Conservation (phyloP, 495 filamentous ascomycete genomes). For the Talaromyces nanjingensis region DNA sequence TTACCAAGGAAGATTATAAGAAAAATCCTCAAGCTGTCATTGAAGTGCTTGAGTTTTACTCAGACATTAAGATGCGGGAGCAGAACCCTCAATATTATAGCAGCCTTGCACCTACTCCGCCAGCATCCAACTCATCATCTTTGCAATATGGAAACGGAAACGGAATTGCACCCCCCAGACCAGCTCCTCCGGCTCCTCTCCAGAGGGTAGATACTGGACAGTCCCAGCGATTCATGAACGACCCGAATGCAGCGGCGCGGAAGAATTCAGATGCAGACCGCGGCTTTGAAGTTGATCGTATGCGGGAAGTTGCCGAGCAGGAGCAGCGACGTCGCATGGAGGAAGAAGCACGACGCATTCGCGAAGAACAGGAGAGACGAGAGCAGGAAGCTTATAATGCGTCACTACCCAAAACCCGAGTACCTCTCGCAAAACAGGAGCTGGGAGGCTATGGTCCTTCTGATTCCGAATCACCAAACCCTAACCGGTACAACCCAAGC, state of each 20-base stretch:
- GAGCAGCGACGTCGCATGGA: conserved; percentile 42
- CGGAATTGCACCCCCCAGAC: conserved; percentile 74
- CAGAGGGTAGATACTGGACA: conserved; percentile 37
- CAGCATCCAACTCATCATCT: conserved; percentile 46
- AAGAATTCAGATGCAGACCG: conserved; percentile 28
- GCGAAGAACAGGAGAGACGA: conserved; percentile 55
- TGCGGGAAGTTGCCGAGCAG: conserved; percentile 45
- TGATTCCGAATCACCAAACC: conserved; percentile 36
- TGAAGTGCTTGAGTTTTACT: conserved; percentile 95
- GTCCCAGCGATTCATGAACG: conserved; percentile 27
- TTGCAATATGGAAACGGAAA: conserved; percentile 59
- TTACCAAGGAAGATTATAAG: conserved; percentile 96
- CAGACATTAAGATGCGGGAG: conserved; percentile 81
- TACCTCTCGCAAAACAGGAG: conserved; percentile 81
- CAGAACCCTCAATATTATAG: conserved; percentile 73
- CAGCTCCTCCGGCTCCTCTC: conserved; percentile 48
- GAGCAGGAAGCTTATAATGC: conserved; percentile 83
- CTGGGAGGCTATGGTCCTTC: conserved; percentile 59
- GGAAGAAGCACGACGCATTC: conserved; percentile 40
- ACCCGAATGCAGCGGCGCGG: conserved; percentile 28
- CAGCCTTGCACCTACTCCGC: conserved; percentile 62
- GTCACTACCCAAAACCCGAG: conserved; percentile 68
- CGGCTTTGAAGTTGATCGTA: conserved; percentile 32
- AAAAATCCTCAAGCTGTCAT: conserved; percentile 98
- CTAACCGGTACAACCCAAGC: conserved; percentile 72